Evolutionary conservation across 345 rosid species (phyloP), one percentile per base, ranked within the genome.

Genomic region (Viola odorata): DNA sequence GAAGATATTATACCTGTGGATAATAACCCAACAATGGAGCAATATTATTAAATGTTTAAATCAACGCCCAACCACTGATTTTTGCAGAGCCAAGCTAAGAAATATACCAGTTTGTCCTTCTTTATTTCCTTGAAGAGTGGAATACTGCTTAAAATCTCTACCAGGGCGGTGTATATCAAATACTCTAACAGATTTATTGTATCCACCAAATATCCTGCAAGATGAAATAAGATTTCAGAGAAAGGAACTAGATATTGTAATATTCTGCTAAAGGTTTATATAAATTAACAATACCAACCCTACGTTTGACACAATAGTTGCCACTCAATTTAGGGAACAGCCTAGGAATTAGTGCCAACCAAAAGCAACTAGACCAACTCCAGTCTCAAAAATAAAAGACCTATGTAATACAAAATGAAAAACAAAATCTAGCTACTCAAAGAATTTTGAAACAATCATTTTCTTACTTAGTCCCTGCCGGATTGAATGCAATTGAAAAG

Each of bases 161-260:
- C 97, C 97, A 40, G 99, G 99, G 52, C 92, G 95, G 69, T 94
- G 99, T 68, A 94, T 57, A 57, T 94, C 96, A 72, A 94, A 94
- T 53, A 83, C 84, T 77, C 99, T 83, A 7, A 94, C 47, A 55
- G 78, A 75, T 79, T 86, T 94, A 73, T 94, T 94, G 68, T 90
- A 94, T 38, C 96, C 99, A 65, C 89, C 97, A 78, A 80, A 94
- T 39, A 94, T 75, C 87, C 99, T 94, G 67, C 67, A 54, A 69
- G 64, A 60, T 44, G 56, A 70, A 70, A 39, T 57, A 62, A 45
- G 55, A 65, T 62, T 37, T 3, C 8, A 56, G 61, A 56, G 65
- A 65, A 61, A 10, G 41, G 55, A 7, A 39, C 14, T 7, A 53
- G 32, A 13, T 16, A 41, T 48, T 39, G 23, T 50, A 49, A 10